A percentile compares a stretch with the other conserved stretches of the same genome.
phyloP scores from a whole-genome alignment of 257 asterid genomes.

The Ilex aquifolium region DNA sequence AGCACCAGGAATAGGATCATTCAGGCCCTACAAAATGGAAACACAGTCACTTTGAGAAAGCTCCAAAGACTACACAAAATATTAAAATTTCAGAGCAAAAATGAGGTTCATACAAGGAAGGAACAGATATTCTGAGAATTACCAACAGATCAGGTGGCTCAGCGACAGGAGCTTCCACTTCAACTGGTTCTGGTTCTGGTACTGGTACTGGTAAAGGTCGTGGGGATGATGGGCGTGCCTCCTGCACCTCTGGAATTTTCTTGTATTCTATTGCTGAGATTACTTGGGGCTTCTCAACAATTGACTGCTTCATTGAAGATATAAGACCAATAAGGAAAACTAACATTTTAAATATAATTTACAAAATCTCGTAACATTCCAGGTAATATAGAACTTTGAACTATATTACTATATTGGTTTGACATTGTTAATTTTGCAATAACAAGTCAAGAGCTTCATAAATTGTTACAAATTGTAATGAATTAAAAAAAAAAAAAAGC shows the following conservation, averaged over 20 bases:
- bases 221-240: conserved; percentile 40
- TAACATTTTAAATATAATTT: no score
- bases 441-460: no score
- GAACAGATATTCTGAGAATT: conserved; percentile 1
- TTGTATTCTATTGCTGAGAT: conserved; percentile 78
- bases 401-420: no score
- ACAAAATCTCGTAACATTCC: no score
- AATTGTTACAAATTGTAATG: no score
- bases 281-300: conserved; percentile 60
- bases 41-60: neutral
- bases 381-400: no score
- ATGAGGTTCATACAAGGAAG: neutral
- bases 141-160: conserved; percentile 80
- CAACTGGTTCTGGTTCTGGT: conserved; percentile 46
- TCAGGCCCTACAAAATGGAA: conserved; percentile 45
- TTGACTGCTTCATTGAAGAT: conserved; percentile 19
- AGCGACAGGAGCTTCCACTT: conserved; percentile 47
- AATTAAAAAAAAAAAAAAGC: no score
- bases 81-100: no score
- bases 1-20: conserved; percentile 71
- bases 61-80: neutral
- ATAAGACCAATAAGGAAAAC: no score
- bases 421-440: no score
- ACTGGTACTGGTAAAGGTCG: conserved; percentile 35
- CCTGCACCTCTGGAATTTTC: conserved; percentile 58